Evolutionary conservation across 176 grass and related monocot genomes (phyloP).

Genomic region (Metroxylon sagu): DNA sequence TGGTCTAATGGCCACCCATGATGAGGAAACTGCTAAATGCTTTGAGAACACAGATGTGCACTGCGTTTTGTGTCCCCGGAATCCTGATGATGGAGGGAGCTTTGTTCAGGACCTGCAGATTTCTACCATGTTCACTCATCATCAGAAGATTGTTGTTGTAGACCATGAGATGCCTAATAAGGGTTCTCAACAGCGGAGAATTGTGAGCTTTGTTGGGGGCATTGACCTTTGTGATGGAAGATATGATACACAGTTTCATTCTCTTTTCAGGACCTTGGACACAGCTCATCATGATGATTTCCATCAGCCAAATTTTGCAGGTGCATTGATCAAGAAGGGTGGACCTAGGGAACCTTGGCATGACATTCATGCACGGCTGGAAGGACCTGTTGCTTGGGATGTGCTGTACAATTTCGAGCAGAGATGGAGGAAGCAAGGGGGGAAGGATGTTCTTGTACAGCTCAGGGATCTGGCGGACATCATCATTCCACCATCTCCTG

Average conservation of each 20-base stretch:
- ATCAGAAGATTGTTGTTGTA: conserved; percentile 25
- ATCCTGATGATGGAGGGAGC: conserved; percentile 22
- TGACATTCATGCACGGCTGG: conserved; percentile 17
- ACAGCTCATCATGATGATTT: conserved; percentile 18
- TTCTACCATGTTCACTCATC: conserved; percentile 20
- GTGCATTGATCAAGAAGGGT: conserved; percentile 4
- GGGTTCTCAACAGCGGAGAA: conserved; percentile 16
- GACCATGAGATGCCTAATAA: conserved; percentile 19
- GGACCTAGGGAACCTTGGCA: conserved; percentile 22
- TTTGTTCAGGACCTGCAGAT: conserved; percentile 18
- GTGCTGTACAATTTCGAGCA: conserved; percentile 22
- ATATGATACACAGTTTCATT: conserved; percentile 21
- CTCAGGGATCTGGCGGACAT: conserved; percentile 17
- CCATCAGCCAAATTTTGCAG: conserved; percentile 18
- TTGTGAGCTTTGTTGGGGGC: conserved; percentile 18
- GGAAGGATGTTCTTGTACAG: conserved; percentile 15
- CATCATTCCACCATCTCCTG: conserved; percentile 21
- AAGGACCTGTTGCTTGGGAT: conserved; percentile 19
- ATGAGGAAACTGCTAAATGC: conserved; percentile 9
- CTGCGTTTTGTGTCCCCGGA: conserved; percentile 16
- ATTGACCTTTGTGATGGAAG: conserved; percentile 20
- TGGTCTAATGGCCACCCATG: conserved; percentile 22
- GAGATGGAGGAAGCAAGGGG: conserved; percentile 23
- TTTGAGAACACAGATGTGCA: conserved; percentile 12
- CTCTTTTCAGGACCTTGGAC: conserved; percentile 18